phyloP scores from a whole-genome alignment of 805 yeast species.

The Ogataea pilisensis region DNA sequence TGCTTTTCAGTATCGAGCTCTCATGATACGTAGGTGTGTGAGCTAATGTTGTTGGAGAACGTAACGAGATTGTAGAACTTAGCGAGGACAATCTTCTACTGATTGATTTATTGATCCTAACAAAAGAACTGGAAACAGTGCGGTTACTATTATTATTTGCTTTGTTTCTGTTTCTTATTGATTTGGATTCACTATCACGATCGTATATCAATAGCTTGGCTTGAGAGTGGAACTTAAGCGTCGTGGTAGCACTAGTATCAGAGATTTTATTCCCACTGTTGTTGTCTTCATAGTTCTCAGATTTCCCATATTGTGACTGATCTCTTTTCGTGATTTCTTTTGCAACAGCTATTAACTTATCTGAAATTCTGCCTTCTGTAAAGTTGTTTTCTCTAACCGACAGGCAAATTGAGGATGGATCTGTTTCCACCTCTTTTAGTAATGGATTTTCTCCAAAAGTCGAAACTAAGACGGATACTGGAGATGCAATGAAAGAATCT shows the following conservation, averaged over 20 bases:
- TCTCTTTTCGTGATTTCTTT: neutral
- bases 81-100: constrained; percentile 15
- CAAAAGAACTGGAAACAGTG: constrained; percentile 10
- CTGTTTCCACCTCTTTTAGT: neutral
- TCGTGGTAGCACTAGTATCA: neutral
- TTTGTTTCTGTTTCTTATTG: constrained; percentile 11
- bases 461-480: neutral
- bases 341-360: no score
- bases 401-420: neutral
- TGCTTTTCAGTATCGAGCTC: constrained; percentile 37
- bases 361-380: no score
- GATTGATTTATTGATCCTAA: constrained; percentile 18
- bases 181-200: constrained; percentile 19
- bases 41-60: constrained; percentile 1
- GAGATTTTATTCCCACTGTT: neutral
- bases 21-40: constrained; percentile 4
- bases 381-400: neutral
- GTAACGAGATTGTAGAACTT: constrained; percentile 2
- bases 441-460: neutral
- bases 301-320: neutral
- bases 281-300: neutral
- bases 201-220: constrained; percentile 21
- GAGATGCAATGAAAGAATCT: neutral
- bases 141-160: neutral
- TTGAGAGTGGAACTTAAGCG: constrained; percentile 20